Evolutionary conservation across 169 alveolate species (phyloP).

Genomic region (Ophryocystis elektroscirrha): DNA sequence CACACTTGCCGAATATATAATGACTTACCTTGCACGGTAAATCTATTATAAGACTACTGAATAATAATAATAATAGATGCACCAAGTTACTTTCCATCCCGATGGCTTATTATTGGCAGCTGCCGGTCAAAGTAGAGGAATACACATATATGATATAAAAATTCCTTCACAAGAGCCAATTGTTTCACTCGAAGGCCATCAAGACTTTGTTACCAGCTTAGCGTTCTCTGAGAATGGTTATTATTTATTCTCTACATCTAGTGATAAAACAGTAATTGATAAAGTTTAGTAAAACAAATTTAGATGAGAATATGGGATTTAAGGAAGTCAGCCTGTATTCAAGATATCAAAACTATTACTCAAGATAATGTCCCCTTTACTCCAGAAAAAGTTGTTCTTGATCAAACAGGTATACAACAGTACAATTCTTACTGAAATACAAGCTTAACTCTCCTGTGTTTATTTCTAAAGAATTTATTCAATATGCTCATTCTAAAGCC

Average conservation of each 20-base stretch:
- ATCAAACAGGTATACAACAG: too few species aligned
- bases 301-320: too few species aligned
- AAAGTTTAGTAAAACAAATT: too few species aligned
- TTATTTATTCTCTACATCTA: constrained; percentile 42
- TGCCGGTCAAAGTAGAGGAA: constrained; percentile 32
- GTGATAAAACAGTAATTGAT: constrained; percentile 31
- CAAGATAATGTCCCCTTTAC: too few species aligned
- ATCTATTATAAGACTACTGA: constrained; percentile 1
- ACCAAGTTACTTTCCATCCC: constrained; percentile 35
- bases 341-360: too few species aligned
- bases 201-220: constrained; percentile 14
- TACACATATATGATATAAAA: constrained; percentile 53
- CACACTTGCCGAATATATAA: constrained; percentile 27
- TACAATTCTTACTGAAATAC: too few species aligned
- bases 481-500: too few species aligned
- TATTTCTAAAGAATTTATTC: too few species aligned
- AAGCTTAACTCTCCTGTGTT: too few species aligned
- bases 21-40: constrained; percentile 31
- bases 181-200: constrained; percentile 26
- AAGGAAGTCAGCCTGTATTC: too few species aligned
- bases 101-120: constrained; percentile 57
- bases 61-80: background rate
- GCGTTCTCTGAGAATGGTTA: constrained; percentile 55
- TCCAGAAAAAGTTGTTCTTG: too few species aligned
- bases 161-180: constrained; percentile 24